Evolutionary conservation across 2,329 filamentous ascomycete genomes (phyloP), one percentile per base, ranked within the genome.

Genomic region (Berkeleyomyces rouxiae): DNA sequence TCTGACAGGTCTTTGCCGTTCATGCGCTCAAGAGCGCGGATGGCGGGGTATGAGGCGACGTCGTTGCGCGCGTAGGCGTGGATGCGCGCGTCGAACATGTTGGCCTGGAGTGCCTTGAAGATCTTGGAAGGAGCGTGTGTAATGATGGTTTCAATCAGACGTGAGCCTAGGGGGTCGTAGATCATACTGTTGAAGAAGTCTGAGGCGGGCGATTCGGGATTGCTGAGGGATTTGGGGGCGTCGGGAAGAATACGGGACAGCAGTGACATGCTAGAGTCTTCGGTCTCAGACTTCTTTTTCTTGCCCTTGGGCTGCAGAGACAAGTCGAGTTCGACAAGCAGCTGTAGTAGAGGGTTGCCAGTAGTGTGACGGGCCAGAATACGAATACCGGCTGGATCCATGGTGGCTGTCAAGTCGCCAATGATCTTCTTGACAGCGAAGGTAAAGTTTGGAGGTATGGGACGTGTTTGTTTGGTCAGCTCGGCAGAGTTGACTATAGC

Each of bases 311-410:
- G 82, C 67, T 87, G 86, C 64, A 87, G 78, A 0, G 84, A 81
- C 58, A 97, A 81, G 70, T 99, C 93, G 13, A 99, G 78, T 70
- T 91, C 88, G 3, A 99, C 77, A 39, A 99, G 77, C 1, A 97
- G 80, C 71, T 97, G 93, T n/a, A 99, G 78, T 0, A 90, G 87
- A 0, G 93, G 93, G 69, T 96, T 96, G 58, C 90, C 93, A 0
- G 92, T 88, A 3, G 88, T 89, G 69, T 97, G 92, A 23, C 85
- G 90, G 1, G 92, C 89, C 63, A 99, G 77, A 2, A 93, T 84
- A 37, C 90, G 84, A 37, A 97, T 79, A 68, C 90, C 87, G 3
- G 86, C 88, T 1, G 86, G 81, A 70, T 93, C 90, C 68, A 96
- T 79, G 0, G 81, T 82, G 0, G 84, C 79, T 7, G 89, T 84